Evolutionary conservation across 2,329 filamentous ascomycete genomes (phyloP).

Genomic region (Fusarium albidum): DNA sequence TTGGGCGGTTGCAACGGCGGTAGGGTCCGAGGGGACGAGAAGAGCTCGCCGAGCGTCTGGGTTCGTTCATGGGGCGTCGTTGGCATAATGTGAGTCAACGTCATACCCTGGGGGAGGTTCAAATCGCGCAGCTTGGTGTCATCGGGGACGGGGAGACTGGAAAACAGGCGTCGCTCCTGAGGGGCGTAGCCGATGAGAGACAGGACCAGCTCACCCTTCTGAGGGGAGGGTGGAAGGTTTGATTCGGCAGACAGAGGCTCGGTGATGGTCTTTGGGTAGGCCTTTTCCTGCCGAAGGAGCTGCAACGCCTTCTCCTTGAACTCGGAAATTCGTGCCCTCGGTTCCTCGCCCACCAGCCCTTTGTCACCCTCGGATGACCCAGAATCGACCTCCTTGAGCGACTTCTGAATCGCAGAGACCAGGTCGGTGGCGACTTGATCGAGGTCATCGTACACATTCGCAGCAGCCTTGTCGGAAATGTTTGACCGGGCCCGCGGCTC

Average conservation of each 20-base stretch:
- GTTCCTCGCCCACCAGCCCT: slow-evolving; percentile 43
- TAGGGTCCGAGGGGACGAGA: slow-evolving; percentile 72
- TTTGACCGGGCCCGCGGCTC: slow-evolving; percentile 50
- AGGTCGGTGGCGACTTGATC: slow-evolving; percentile 72
- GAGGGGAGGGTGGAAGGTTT: slow-evolving; percentile 47
- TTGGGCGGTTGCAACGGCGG: slow-evolving; percentile 76
- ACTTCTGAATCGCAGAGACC: slow-evolving; percentile 55
- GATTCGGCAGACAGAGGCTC: slow-evolving; percentile 52
- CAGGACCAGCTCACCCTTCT: slow-evolving; percentile 66
- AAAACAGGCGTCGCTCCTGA: slow-evolving; percentile 81
- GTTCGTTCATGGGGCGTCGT: slow-evolving; percentile 55
- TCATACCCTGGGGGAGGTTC: slow-evolving; percentile 77
- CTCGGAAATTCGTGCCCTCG: slow-evolving; percentile 55
- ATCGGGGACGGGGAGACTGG: slow-evolving; percentile 69
- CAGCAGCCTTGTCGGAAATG: slow-evolving; percentile 63
- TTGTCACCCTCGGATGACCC: slow-evolving; percentile 42
- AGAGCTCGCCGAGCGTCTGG: slow-evolving; percentile 76
- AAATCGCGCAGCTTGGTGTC: slow-evolving; percentile 48
- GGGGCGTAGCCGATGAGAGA: slow-evolving; percentile 81
- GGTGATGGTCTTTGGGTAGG: slow-evolving; percentile 54
- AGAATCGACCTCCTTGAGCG: slow-evolving; percentile 56
- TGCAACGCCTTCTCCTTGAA: slow-evolving; percentile 71
- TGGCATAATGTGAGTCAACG: slow-evolving; percentile 49
- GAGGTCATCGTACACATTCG: slow-evolving; percentile 64
- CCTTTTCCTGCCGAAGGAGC: slow-evolving; percentile 68